Percentiles rank a stretch among this genome's conserved stretches.
Evolutionary conservation across 148 eudicot species (phyloP).

Genomic region (Rhododendron williamsianum): DNA sequence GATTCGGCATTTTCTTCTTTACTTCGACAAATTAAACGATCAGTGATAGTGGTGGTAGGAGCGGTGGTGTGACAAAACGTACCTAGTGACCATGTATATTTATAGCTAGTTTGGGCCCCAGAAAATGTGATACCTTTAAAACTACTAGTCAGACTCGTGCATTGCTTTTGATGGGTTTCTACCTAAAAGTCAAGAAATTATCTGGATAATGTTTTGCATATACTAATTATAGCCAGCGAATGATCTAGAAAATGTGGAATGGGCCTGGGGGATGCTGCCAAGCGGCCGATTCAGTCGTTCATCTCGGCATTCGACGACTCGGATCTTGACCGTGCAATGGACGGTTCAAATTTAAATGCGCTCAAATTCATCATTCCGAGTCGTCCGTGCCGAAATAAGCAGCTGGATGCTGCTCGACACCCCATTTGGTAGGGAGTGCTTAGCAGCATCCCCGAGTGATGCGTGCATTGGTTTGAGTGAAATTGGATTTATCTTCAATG

Average conservation of each 20-base stretch:
- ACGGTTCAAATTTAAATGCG: no score
- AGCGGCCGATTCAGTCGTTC: no score
- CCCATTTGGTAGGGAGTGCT: no score
- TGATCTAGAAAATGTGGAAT: neutral
- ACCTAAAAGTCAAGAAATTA: conserved; percentile 8
- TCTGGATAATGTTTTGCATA: neutral
- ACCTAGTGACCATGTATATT: neutral
- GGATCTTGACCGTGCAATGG: no score
- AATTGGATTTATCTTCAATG: neutral
- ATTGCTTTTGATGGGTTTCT: neutral
- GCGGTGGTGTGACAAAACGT: neutral
- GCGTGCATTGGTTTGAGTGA: neutral
- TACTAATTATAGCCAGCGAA: neutral
- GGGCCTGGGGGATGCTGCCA: no score
- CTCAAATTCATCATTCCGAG: no score
- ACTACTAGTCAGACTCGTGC: neutral
- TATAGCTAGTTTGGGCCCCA: neutral
- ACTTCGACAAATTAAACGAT: neutral
- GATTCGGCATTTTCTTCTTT: neutral
- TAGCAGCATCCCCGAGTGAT: no score
- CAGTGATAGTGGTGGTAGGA: neutral
- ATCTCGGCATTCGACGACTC: no score
- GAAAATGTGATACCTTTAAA: neutral
- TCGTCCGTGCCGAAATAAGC: no score
- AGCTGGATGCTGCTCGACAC: no score